These are phyloP conservation scores for Phytopythium delawarense DNA, from an alignment of 352 stramenopile genomes.

Conservation along the genomic window DNA sequence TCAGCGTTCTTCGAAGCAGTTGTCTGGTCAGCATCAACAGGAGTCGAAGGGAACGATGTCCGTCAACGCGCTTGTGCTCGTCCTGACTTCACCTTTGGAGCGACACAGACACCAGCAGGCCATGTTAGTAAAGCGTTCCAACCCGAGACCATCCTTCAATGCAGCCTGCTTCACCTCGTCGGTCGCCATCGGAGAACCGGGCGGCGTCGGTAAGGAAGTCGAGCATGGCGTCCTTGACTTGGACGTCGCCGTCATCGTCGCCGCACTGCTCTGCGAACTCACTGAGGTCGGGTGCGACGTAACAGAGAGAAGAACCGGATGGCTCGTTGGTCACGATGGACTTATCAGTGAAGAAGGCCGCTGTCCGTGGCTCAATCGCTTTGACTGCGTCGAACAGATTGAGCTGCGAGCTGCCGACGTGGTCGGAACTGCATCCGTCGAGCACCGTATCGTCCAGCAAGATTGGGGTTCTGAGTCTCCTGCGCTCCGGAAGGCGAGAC, in stretches of 20 bases:
- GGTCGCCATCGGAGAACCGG: constrained; percentile 44
- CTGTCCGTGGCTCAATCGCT: not conserved
- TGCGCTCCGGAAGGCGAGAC: constrained; percentile 12
- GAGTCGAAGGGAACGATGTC: not conserved
- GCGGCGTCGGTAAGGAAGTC: constrained; percentile 48
- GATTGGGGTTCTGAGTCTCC: not conserved
- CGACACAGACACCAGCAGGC: not conserved
- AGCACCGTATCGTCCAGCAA: not conserved
- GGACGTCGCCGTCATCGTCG: constrained; percentile 10
- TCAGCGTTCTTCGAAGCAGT: not conserved
- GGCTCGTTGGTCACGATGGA: not conserved
- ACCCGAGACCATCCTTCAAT: not conserved
- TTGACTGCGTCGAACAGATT: not conserved
- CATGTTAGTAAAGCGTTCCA: not conserved
- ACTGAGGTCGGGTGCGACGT: not conserved
- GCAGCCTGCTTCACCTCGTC: not conserved
- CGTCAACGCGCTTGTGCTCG: not conserved
- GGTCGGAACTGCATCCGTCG: not conserved
- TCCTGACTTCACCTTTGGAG: not conserved
- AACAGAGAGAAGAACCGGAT: not conserved
- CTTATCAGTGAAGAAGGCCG: not conserved
- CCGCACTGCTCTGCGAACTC: not conserved
- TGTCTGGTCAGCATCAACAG: not conserved
- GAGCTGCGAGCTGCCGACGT: not conserved
- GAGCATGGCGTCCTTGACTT: constrained; percentile 46